Base-by-base conservation (phyloP, 2,329 filamentous ascomycete species). In the Apiospora phragmitis region DNA sequence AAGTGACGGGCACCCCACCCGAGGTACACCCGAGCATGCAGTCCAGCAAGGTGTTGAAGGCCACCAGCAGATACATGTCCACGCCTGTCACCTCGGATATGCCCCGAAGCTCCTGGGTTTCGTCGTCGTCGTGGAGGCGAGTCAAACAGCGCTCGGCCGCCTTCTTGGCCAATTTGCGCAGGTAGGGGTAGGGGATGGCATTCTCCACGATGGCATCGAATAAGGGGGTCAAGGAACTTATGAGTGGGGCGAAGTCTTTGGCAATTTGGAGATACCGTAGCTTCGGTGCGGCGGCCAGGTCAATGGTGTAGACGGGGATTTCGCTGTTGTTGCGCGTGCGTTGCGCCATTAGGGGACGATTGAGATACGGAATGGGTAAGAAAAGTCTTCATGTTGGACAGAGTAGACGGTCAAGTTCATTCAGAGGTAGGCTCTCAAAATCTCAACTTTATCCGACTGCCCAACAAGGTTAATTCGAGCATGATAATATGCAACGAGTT, bases 1-100 rank as follows among this genome's bases (percentile, higher is more conserved):
- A 78, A 7, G 74, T 72, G 14, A 77, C 73, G 1, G 79, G 74
- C 0, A 76, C 78, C 0, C 80, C 81, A 4, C 81, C 81, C 65
- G 88, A 91, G 1, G 90, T 92, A 76, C 91, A 92, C 2, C 90
- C 90, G 79, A 92, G 86, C 45, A 92, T 81, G 6, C 88, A 80
- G 74, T 93, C 91, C 1, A 92, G 81, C 1, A 92, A 79, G 1
- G 89, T 87, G 74, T 92, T 92, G 74, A 91, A 85, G 3, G 86
- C 85, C 3, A 92, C 85, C 0, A 92, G 81, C 0, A 92, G 79
- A 73, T 90, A 89, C 77, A 92, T 81, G 1, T 87, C 82, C 4
- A 92, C 81, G 0, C 83, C 85, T 0, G 84, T 84, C 2, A 79
- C 82, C 35, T 80, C 77, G 35, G 85, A 83, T 45, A 92, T 89